Percentiles rank a stretch among this genome's conserved stretches.
Conservation (phyloP, 495 filamentous ascomycete genomes). For the Trichoderma gamsii region DNA sequence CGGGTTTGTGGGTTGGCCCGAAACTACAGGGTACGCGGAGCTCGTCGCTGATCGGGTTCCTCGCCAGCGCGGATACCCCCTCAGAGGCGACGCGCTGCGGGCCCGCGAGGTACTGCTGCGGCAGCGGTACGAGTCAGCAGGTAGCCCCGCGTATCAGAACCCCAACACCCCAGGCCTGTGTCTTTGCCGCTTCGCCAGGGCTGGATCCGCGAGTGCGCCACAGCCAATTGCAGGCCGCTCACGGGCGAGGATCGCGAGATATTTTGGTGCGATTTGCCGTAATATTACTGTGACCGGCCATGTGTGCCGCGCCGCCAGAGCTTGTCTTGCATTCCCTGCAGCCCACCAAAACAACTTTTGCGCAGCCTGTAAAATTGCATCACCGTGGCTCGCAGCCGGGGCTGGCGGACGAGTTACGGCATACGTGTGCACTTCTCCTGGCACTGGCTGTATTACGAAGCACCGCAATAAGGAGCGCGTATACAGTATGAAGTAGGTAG, state of each 20-base stretch:
- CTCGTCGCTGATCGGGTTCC: background rate
- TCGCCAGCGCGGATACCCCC: background rate
- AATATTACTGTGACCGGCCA: background rate
- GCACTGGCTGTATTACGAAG: too few species aligned
- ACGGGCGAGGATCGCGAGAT: background rate
- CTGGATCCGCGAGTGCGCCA: slow-evolving; percentile 5
- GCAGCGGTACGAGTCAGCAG: background rate
- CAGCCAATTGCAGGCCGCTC: slow-evolving; percentile 7
- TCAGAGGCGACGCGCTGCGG: background rate
- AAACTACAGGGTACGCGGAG: background rate
- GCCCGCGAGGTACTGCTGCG: background rate
- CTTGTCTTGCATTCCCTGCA: slow-evolving; percentile 10
- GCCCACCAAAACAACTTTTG: slow-evolving; percentile 10
- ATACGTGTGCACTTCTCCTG: background rate
- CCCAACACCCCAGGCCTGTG: too few species aligned
- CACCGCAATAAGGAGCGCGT: background rate
- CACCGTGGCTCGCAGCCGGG: background rate
- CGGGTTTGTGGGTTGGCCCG: slow-evolving; percentile 13
- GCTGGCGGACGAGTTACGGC: background rate
- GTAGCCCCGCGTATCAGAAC: background rate
- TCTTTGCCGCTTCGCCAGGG: slow-evolving; percentile 5
- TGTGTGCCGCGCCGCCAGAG: background rate
- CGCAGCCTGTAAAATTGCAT: slow-evolving; percentile 12
- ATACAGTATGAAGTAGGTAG: background rate
- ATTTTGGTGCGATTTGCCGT: background rate